Evolutionary conservation across 116 monocot genomes (phyloP).

Genomic region (Phalaenopsis hybrid): DNA sequence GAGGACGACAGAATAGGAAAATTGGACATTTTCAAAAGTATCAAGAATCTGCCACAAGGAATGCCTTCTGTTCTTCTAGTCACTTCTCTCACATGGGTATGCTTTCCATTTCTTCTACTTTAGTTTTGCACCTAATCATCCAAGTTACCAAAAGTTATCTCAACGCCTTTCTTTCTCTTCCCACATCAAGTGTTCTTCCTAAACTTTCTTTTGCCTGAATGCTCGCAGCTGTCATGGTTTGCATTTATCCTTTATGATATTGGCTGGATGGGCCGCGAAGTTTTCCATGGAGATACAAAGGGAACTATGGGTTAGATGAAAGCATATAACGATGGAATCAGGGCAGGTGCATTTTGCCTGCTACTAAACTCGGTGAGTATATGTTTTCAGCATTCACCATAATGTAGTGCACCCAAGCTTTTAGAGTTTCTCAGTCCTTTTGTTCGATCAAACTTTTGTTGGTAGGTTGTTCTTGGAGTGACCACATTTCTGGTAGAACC

Average conservation of each 20-base stretch:
- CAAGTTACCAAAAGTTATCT: background rate
- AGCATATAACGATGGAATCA: slow-evolving; percentile 57
- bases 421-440: no score
- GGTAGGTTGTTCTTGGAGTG: slow-evolving; percentile 61
- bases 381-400: no score
- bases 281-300: slow-evolving; percentile 47
- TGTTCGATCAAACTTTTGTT: background rate
- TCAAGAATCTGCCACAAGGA: slow-evolving; percentile 56
- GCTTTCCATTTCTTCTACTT: background rate
- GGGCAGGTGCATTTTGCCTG: slow-evolving; percentile 82
- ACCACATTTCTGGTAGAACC: slow-evolving; percentile 74
- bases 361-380: slow-evolving; percentile 82
- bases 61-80: slow-evolving; percentile 56
- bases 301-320: slow-evolving; percentile 26
- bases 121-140: background rate
- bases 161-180: no score
- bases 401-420: no score
- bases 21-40: slow-evolving; percentile 24
- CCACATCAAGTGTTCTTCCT: no score
- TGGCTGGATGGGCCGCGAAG: slow-evolving; percentile 76
- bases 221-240: slow-evolving; percentile 47
- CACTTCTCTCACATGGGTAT: slow-evolving; percentile 64
- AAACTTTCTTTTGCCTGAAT: background rate
- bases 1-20: slow-evolving; percentile 7
- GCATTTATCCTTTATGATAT: slow-evolving; percentile 63